Percentiles rank a stretch among this genome's conserved stretches.
Conservation (phyloP, 2,329 filamentous ascomycete genomes). For the Tolypocladium pustulatum region DNA sequence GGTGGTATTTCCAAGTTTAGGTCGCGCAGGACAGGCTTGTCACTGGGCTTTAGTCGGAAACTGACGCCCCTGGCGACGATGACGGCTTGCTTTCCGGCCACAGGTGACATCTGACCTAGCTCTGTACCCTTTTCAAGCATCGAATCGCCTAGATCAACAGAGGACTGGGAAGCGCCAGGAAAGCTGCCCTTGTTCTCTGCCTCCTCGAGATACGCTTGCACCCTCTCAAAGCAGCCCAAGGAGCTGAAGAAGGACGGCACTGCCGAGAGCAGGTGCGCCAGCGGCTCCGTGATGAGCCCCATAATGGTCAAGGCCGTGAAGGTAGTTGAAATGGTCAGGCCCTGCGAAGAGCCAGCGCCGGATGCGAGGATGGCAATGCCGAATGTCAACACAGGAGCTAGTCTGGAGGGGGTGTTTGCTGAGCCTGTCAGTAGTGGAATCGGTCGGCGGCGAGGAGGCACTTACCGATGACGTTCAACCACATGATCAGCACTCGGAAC, state of each 20-base stretch:
- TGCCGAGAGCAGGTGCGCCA: conserved; percentile 9
- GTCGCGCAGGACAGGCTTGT: not conserved
- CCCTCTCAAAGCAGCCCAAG: conserved; percentile 12
- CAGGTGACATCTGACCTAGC: not conserved
- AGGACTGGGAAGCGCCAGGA: not conserved
- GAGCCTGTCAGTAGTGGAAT: not conserved
- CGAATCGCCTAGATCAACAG: not conserved
- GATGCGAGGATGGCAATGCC: conserved; percentile 9
- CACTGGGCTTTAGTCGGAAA: not conserved
- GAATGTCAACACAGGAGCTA: conserved; percentile 11
- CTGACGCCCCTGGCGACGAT: not conserved
- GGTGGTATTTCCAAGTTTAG: conserved; percentile 1
- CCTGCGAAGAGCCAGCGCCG: not conserved
- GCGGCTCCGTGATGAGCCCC: conserved; percentile 8
- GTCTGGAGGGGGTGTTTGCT: conserved; percentile 3
- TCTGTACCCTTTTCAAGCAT: not conserved
- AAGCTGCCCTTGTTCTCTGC: not conserved
- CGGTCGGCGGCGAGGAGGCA: not conserved
- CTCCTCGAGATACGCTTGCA: conserved; percentile 6
- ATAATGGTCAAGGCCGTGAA: conserved; percentile 16
- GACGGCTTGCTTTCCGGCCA: not conserved
- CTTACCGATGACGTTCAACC: conserved; percentile 10
- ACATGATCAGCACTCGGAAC: conserved; percentile 11
- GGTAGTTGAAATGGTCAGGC: conserved; percentile 2
- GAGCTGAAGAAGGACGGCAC: conserved; percentile 12